A percentile compares a stretch with the other conserved stretches of the same genome.
These are phyloP conservation scores for Neurospora intermedia DNA, from an alignment of 495 filamentous ascomycete species.

Conservation along the genomic window DNA sequence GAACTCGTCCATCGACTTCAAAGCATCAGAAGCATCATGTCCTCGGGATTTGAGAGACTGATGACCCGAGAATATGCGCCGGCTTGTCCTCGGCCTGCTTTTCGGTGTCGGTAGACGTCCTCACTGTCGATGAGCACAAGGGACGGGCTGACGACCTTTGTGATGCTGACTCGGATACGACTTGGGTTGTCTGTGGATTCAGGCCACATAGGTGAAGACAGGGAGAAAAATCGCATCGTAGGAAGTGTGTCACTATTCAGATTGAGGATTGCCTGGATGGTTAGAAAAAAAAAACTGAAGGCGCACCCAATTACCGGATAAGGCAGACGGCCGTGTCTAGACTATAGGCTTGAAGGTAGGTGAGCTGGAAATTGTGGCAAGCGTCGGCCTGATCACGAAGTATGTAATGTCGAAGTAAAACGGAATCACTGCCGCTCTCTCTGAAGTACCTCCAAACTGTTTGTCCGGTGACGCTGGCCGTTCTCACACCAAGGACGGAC, in stretches of 20 bases:
- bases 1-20: background rate
- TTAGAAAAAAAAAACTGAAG: background rate
- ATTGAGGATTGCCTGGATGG: too few relatives aligned
- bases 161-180: background rate
- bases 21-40: background rate
- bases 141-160: background rate
- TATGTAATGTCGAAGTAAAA: too few relatives aligned
- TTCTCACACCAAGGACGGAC: background rate
- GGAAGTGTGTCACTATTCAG: background rate
- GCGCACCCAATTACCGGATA: background rate
- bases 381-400: too few relatives aligned
- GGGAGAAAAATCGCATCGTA: background rate
- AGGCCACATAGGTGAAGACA: background rate
- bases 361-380: too few relatives aligned
- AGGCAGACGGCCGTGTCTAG: background rate
- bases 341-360: background rate
- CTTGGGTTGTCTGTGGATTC: background rate
- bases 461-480: too few relatives aligned
- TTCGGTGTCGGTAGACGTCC: background rate
- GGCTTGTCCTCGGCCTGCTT: background rate
- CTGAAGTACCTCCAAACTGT: too few relatives aligned
- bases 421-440: too few relatives aligned
- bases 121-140: background rate
- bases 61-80: background rate
- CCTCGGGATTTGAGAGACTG: background rate